Evolutionary conservation across 139 green algal species (phyloP), one percentile per base, ranked within the genome.

Genomic region (Marvania coccoides): DNA sequence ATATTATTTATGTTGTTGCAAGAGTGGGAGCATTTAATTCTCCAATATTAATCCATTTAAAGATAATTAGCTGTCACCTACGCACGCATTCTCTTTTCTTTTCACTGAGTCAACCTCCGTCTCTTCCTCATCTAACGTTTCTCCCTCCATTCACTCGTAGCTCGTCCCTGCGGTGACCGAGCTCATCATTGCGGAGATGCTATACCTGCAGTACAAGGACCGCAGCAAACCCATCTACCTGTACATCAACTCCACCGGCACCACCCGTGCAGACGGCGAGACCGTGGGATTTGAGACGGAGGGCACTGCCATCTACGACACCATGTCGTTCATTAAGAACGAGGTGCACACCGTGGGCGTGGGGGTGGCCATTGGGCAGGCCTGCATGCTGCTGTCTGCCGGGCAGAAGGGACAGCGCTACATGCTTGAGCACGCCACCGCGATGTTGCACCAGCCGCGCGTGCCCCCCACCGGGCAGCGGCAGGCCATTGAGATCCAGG

Each of bases 361-460:
- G 36, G 84, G 76, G 30, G 73, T 83, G 1, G 83, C 84, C 24
- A 81, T 85, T 26, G 90, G 90, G 26, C 86, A 96, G 79, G 73
- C 85, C 1, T 87, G 81, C 79, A 88, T 95, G 85, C 77, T 96
- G 36, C 73, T 94, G 31, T 78, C 90, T 14, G 83, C 87, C 0
- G 86, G 87, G 31, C 47, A 72, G 28, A 91, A 92, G 74, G 87
- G 80, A 59, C 88, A 92, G 51, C 79, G 89, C 19, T 94, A 85
- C 66, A 95, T 95, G 88, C 82, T 95, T 33, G 80, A 87, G 15
- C 84, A 96, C 56, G 83, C 89, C 9, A 95, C 88, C 47, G 93
- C 94, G 30, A 98, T 99, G 92, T 86, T 99, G 38, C 93, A 99
- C 78, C 94, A 99, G 87, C 93, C 94, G 24, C 82, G 91, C 9